A percentile compares a stretch with the other conserved stretches of the same genome.
Conservation (phyloP, 2,329 filamentous ascomycete species). For the Colletotrichum lentis region DNA sequence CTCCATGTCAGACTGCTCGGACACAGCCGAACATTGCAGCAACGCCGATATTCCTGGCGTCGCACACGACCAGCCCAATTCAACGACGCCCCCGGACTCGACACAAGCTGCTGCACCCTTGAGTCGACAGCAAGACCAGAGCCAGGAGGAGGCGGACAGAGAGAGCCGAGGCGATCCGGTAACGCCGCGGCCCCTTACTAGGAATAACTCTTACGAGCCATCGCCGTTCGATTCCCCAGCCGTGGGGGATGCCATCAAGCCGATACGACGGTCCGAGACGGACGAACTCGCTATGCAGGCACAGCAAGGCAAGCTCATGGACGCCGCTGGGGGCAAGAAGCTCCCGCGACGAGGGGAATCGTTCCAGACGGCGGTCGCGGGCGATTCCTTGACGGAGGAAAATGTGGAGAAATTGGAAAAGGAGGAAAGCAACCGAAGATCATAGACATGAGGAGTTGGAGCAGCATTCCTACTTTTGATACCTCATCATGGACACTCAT, state of each 20-base stretch:
- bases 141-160: slow-evolving; percentile 8
- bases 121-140: neutral
- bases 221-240: slow-evolving; percentile 53
- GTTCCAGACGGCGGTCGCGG: slow-evolving; percentile 47
- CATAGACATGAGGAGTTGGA: slow-evolving; percentile 1
- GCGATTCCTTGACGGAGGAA: slow-evolving; percentile 61
- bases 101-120: neutral
- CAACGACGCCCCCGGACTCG: neutral
- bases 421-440: slow-evolving; percentile 42
- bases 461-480: slow-evolving; percentile 2
- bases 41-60: slow-evolving; percentile 53
- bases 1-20: slow-evolving; percentile 56
- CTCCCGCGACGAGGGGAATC: slow-evolving; percentile 46
- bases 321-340: slow-evolving; percentile 52
- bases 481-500: neutral
- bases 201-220: slow-evolving; percentile 50
- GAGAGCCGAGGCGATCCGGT: slow-evolving; percentile 43
- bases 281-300: slow-evolving; percentile 54
- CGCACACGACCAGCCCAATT: slow-evolving; percentile 3
- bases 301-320: slow-evolving; percentile 58
- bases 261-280: slow-evolving; percentile 48
- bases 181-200: slow-evolving; percentile 53
- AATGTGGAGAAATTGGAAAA: slow-evolving; percentile 60
- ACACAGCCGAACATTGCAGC: slow-evolving; percentile 53
- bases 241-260: slow-evolving; percentile 46